Evolutionary conservation across 495 filamentous ascomycete genomes (phyloP), one percentile per base, ranked within the genome.

Genomic region (Parathielavia hyrcaniae): DNA sequence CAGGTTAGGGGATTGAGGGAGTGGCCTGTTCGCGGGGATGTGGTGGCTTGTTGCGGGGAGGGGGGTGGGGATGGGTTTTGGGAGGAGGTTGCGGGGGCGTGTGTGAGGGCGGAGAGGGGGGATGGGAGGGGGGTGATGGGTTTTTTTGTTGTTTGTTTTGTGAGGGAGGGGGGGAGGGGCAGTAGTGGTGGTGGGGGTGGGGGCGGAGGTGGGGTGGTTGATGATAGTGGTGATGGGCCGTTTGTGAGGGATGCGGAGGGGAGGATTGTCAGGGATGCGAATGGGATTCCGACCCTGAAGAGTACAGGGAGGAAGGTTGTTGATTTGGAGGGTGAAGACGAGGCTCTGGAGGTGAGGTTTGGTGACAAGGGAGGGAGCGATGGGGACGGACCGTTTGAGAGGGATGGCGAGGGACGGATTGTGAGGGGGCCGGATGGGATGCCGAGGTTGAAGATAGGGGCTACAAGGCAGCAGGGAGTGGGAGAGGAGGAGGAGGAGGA

Each of bases 91-190:
- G 78, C 86, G 9, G 84, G 91, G 47, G 88, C 81, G 5, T 97
- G 90, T 67, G 83, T 98, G 23, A 73, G 93, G 52, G 90, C 89
- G 52, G 81, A 86, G 63, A 84, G 89, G 62, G 88, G 86, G 38
- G 90, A 88, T 63, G 85, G 83, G 20, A 82, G 89, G 46, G 91
- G 90, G 0, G 64, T 67, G 14, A 79, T 79, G 76, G 76, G 76
- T 0, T 79, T 79, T 57, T 79, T 79, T 56, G 67, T 79, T 0
- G 75, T 69, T 22, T 72, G 65, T 13, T 79, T 79, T 59, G 73
- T 77, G 0, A 67, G 80, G 38, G 74, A 79, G n/a, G n/a, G n/a
- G n/a, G n/a, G n/a, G n/a, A n/a, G n/a, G n/a, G n/a, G n/a, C n/a
- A n/a, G n/a, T n/a, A n/a, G n/a, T n/a, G n/a, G n/a, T n/a, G n/a